Conservation (phyloP, 495 filamentous ascomycete genomes). For the Acidomyces sp. region DNA sequence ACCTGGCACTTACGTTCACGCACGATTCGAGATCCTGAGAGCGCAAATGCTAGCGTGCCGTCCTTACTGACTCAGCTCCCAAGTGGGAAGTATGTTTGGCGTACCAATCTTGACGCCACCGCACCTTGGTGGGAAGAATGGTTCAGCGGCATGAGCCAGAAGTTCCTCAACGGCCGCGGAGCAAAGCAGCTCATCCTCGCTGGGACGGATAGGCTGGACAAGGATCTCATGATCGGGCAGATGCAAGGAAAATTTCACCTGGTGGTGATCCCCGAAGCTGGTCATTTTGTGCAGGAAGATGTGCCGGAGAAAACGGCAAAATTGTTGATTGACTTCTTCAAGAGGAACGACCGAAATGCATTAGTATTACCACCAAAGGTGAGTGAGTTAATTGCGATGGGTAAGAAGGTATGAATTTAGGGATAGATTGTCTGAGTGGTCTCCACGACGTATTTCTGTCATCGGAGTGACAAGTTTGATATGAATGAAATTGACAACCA, state of each 20-base stretch:
- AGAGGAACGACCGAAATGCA: constrained; percentile 71
- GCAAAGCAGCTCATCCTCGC: constrained; percentile 86
- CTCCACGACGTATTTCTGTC: no score
- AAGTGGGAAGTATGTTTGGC: constrained; percentile 59
- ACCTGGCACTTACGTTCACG: constrained; percentile 92
- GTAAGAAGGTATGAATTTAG: constrained; percentile 34
- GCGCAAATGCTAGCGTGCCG: constrained; percentile 78
- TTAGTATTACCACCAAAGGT: constrained; percentile 89
- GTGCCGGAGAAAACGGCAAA: constrained; percentile 71
- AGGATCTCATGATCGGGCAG: constrained; percentile 90
- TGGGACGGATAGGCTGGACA: constrained; percentile 87
- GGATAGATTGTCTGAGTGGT: no score
- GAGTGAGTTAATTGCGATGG: constrained; percentile 39
- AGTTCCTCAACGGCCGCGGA: constrained; percentile 72
- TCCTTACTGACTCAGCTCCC: constrained; percentile 48
- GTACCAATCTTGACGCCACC: constrained; percentile 70
- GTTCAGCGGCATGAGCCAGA: constrained; percentile 76
- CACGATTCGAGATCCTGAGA: constrained; percentile 69
- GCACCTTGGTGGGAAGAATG: constrained; percentile 90
- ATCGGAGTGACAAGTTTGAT: no score
- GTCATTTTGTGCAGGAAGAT: constrained; percentile 95
- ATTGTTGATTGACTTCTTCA: constrained; percentile 72
- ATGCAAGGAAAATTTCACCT: constrained; percentile 99
- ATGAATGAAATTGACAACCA: no score
- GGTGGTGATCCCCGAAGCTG: constrained; percentile 85